Base-by-base conservation (phyloP, 805 yeast genomes). In the Metschnikowia vanudenii region DNA sequence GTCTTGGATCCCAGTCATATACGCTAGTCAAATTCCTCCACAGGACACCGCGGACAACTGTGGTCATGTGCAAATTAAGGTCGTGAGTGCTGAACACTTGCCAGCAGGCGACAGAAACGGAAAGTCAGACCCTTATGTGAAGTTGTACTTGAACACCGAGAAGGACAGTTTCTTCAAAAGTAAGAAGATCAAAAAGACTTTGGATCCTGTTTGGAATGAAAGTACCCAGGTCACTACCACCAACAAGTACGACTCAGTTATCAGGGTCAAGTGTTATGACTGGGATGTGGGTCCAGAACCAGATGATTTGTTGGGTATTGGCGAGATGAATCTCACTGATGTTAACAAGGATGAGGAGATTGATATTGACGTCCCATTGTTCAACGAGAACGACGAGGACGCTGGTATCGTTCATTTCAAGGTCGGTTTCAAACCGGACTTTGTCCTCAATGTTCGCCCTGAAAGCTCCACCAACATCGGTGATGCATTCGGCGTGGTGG, bases 231-330 rank as follows among this genome's bases (percentile, higher is more conserved):
- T 82, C 33, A 77, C 76, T 30, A 71, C 90, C 20, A 60, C 72
- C 19, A 84, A 85, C 63, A 78, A 88, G 61, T 80, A 76, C 46
- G 81, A 80, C 57, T 80, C 87, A 10, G 63, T 65, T 3, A 62
- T 91, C 42, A 71, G 69, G 46, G 73, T 88, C 45, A 78, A 74
- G 46, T 80, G 87, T 13, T 75, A 62, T 60, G 99, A 94, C 63
- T 92, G 97, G 97, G 99, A 94, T 67, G 80, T 92, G 53, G 96
- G 96, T 55, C 82, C 88, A 38, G 89, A 83, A 48, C 80, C 79
- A 50, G 92, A 94, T 65, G 99, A 94, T 65, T 71, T 74, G 52
- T 74, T 94, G 45, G 96, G 98, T 46, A 72, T 70, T 28, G 87
- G 82, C 9, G 56, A 60, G 18, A 62, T 90, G 46, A 75, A 79